Evolutionary conservation across 1,284 basidiomycete genomes (phyloP).

Genomic region (Trichosporon asahii): DNA sequence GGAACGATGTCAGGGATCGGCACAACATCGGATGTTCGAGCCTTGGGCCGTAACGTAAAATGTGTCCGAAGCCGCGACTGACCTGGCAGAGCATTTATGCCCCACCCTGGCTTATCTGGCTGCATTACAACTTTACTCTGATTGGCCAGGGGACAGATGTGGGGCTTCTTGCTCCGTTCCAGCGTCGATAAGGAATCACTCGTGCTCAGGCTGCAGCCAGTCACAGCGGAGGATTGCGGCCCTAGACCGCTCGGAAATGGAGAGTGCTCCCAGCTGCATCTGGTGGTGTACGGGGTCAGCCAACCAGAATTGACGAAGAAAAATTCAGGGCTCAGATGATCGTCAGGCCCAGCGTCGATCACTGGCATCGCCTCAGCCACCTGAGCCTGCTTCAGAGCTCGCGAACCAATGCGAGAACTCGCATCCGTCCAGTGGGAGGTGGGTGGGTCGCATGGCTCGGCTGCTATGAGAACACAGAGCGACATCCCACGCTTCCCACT

Average conservation of each 20-base stretch:
- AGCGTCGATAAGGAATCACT: neutral
- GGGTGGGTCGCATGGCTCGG: neutral
- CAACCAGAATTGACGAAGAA: neutral
- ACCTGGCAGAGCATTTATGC: neutral
- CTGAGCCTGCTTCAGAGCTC: too few relatives aligned
- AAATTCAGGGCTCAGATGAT: neutral
- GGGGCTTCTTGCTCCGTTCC: neutral
- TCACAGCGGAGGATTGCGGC: neutral
- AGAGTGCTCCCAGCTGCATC: too few relatives aligned
- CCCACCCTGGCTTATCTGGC: neutral
- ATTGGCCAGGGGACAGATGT: neutral
- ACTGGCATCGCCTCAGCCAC: neutral
- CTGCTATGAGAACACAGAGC: neutral
- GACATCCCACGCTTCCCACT: neutral
- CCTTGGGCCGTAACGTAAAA: neutral
- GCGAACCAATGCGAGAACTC: too few relatives aligned
- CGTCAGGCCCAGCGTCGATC: neutral
- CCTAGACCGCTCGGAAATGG: neutral
- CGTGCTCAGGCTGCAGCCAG: neutral
- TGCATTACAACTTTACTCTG: neutral
- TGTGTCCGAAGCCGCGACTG: neutral
- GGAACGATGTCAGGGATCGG: neutral
- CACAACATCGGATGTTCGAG: neutral
- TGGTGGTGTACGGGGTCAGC: too few relatives aligned
- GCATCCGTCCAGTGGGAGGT: too few relatives aligned